Evolutionary conservation across 1,139 yeast genomes (phyloP), one percentile per base, ranked within the genome.

Genomic region (Debaryomyces udenii): DNA sequence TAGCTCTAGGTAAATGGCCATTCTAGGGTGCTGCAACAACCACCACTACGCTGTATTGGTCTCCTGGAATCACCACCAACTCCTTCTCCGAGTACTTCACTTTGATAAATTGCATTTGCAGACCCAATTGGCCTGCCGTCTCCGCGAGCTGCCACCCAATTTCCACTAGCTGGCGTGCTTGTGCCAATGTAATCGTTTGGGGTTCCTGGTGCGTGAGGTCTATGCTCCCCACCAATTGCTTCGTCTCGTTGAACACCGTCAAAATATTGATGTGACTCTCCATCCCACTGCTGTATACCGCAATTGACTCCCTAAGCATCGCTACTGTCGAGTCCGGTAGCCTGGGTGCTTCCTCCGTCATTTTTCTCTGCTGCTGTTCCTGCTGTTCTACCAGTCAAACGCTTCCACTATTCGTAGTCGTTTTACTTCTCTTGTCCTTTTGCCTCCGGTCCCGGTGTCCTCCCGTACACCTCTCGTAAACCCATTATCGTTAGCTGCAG

Each of bases 311-410:
- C 13, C 17, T 18, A 16, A 40, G 39, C 29, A 40, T 18, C 9
- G 20, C 31, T n/a, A 31, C 29, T 3, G 43, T 40, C 16, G 43
- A 40, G 6, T 35, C 33, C 5, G 37, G 43, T 9, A 40, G 29
- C 27, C 22, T 24, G 4, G 40, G 37, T 18, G 38, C 38, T 16
- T n/a, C 18, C 16, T 35, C 39, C 30, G 26, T 16, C 17, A 20
- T 20, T 20, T 20, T 7, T 6, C 22, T 20, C 22, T 20, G 22
- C 7, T 6, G 22, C 7, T 20, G 7, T 20, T 20, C 5, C 22
- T 20, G 22, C n/a, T n/a, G n/a, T n/a, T n/a, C n/a, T n/a, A n/a
- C n/a, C n/a, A n/a, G n/a, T n/a, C n/a, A n/a, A n/a, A n/a, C n/a
- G n/a, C n/a, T n/a, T n/a, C n/a, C n/a, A n/a, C n/a, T n/a, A n/a